Conservation (phyloP, 306 rosid genomes). For the Trifolium repens region DNA sequence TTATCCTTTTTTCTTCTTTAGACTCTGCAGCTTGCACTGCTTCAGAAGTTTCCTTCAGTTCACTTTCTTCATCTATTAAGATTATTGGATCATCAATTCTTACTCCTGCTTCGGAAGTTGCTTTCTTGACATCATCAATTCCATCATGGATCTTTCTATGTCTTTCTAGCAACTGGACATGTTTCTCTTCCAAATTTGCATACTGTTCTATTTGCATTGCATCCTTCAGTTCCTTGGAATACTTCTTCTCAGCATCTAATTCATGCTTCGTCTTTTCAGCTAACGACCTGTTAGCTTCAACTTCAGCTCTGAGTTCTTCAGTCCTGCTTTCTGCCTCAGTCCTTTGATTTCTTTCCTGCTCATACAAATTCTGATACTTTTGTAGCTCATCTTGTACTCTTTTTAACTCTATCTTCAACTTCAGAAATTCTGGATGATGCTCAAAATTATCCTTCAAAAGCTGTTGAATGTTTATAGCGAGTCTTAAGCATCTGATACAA, state of each 20-base stretch:
- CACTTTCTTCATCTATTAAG: no score
- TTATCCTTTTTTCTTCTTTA: slow-evolving; percentile 69
- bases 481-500: slow-evolving; percentile 29
- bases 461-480: slow-evolving; percentile 55
- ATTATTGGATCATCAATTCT: background rate
- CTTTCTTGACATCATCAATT: slow-evolving; percentile 75
- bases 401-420: slow-evolving; percentile 70
- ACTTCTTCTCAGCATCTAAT: slow-evolving; percentile 77
- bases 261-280: slow-evolving; percentile 66
- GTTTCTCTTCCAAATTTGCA: slow-evolving; percentile 55
- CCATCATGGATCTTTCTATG: slow-evolving; percentile 80
- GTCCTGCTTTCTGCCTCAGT: slow-evolving; percentile 73
- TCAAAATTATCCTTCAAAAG: slow-evolving; percentile 81
- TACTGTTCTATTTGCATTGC: slow-evolving; percentile 82
- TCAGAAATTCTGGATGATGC: slow-evolving; percentile 78
- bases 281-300: slow-evolving; percentile 67
- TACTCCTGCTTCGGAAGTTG: slow-evolving; percentile 78
- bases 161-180: slow-evolving; percentile 78
- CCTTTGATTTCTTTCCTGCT: slow-evolving; percentile 69
- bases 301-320: slow-evolving; percentile 78
- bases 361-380: slow-evolving; percentile 59
- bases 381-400: slow-evolving; percentile 74
- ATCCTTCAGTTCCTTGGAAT: slow-evolving; percentile 74
- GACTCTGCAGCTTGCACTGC: slow-evolving; percentile 44
- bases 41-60: no score